Evolutionary conservation across 305 asterid species (phyloP), one percentile per base, ranked within the genome.

Genomic region (Lippia alba): DNA sequence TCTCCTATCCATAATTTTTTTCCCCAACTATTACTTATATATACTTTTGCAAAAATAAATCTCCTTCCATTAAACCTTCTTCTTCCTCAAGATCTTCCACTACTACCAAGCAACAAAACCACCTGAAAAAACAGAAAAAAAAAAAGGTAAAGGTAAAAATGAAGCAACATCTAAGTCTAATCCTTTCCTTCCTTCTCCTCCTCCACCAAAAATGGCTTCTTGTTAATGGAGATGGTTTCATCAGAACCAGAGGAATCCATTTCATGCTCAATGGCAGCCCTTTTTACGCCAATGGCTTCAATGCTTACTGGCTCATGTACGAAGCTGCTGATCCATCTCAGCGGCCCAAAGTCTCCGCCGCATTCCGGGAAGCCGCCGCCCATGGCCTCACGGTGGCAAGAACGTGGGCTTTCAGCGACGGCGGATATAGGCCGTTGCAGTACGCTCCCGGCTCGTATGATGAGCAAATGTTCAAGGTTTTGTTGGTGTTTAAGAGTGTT

Each of bases 331-430:
- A 92, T 72, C 91, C 91, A 48, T 79, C 89, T 69, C 90, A 76
- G 69, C 79, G 90, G 32, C 82, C 78, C 24, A 86, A 88, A 79
- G 90, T 90, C 71, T 79, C 96, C 1, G 69, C 85, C 32, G 90
- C 90, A 40, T 88, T 92, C 73, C 78, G 85, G 17, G 88, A 85
- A 70, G 96, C 98, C 54, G 71, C 94, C 12, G 62, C 76, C 53
- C 88, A 79, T 72, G 95, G 92, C 76, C 96, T 92, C 63, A 85
- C 90, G 11, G 79, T 92, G 65, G 91, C 94, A 11, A 83, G 98
- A 78, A 90, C 98, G 48, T 92, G 96, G 98, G 98, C 96, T 44
- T 92, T 92, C 74, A 83, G 82, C 71, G 98, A 92, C 73, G 98
- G 92, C 14, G 96, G 96, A 48, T 82, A 88, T 57, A 80, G 79